Evolutionary conservation across 495 filamentous ascomycete genomes (phyloP), one percentile per base, ranked within the genome.

Genomic region (Astrothelium subdiscretum): DNA sequence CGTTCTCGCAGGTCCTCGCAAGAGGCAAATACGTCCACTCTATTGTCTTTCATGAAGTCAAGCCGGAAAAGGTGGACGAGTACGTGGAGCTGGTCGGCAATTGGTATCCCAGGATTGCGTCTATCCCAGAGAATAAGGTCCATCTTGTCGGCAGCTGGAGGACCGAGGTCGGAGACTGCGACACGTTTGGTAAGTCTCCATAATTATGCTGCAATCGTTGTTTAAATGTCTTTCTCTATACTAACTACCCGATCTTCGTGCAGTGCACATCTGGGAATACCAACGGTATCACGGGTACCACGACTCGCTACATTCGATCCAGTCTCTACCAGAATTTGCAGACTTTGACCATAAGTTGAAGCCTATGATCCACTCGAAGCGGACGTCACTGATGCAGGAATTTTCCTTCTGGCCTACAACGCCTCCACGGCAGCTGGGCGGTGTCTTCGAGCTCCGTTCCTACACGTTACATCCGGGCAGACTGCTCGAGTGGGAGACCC

Each of bases 371-470:
- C 86, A 79, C 62, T 80, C 84, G 65, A 96, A 96, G 75, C 84
- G 87, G 66, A 87, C 84, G 12, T 97, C 94, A 0, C 81, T 98
- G 31, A 98, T 98, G 94, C 94, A 98, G 73, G 94, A 98, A 73
- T 98, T 98, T 77, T 95, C 89, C 58, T 98, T 98, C 83, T 98
- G 94, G 94, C 94, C 94, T 0, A 98, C 94, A 1, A 91, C 90
- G 0, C 81, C 94, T 0, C 94, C 94, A 0, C 91, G 94, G 35
- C 79, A 87, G 63, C 83, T 98, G 6, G 94, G 94, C 65, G 94
- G 94, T 26, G 74, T 98, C 32, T 98, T 98, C 71, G 94, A 98
- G 79, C 83, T 98, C 15, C 90, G 94, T 31, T 97, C 94, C 18
- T 98, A 98, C 78, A 97, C 92, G 6, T 80, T 98, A 11, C 89